Evolutionary conservation across 1,284 basidiomycete species (phyloP).

Genomic region (Baeospora myosura): DNA sequence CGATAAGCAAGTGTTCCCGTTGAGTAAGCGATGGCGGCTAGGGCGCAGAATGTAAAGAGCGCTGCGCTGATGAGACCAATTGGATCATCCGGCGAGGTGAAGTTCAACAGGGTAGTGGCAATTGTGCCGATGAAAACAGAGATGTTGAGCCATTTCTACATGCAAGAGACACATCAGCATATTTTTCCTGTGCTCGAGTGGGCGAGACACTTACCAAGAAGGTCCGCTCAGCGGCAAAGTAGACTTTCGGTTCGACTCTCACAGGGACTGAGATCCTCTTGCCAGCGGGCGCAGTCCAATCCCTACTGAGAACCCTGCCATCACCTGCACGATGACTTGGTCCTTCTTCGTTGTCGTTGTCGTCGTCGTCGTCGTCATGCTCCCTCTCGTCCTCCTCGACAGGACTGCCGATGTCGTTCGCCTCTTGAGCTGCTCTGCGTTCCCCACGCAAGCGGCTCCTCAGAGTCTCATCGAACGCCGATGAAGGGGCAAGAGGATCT

Average conservation of each 20-base stretch:
- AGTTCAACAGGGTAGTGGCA: constrained; percentile 88
- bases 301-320: constrained; percentile 59
- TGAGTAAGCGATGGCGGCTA: constrained; percentile 87
- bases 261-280: constrained; percentile 92
- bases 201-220: constrained; percentile 54
- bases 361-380: constrained; percentile 26
- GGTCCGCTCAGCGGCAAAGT: constrained; percentile 94
- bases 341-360: constrained; percentile 33
- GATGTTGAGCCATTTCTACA: constrained; percentile 89
- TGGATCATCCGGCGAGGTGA: constrained; percentile 68
- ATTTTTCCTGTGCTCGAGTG: constrained; percentile 2
- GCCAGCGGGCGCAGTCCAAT: constrained; percentile 78
- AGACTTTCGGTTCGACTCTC: constrained; percentile 94
- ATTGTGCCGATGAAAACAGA: constrained; percentile 85
- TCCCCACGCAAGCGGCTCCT: constrained; percentile 47
- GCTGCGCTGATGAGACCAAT: constrained; percentile 79
- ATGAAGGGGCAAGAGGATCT: constrained; percentile 77
- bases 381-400: constrained; percentile 31
- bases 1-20: constrained; percentile 87
- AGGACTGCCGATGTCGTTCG: constrained; percentile 12
- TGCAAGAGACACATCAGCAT: constrained; percentile 10
- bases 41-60: constrained; percentile 83
- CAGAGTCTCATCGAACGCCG: constrained; percentile 75
- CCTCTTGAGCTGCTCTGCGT: constrained; percentile 24
- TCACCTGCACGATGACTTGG: constrained; percentile 27